Base-by-base conservation (phyloP, 805 yeast genomes). In the Citeromyces matritensis region DNA sequence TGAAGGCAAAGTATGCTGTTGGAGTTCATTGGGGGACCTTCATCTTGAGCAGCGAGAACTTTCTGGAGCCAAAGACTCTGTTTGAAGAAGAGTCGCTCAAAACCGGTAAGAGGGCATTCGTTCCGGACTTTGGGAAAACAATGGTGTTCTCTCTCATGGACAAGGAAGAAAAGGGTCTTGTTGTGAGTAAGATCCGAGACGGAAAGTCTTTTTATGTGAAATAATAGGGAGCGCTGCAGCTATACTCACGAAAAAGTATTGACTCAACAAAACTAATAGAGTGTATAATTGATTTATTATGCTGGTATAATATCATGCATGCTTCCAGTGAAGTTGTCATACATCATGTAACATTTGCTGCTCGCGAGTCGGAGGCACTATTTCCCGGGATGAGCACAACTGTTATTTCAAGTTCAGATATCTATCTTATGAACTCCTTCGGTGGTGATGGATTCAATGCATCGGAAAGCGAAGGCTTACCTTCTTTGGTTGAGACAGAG, bases 1-100 rank as follows among this genome's bases (percentile, higher is more conserved):
- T 84, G 35, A 55, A 64, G 5, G 73, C 82, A 2, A 50, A 63
- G 35, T 68, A 65, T 38, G 69, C 82, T 53, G 68, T 79, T 32
- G 97, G 97, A 1, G 84, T 88, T 23, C 97, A 88, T 52, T 88
- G 95, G 94, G 97, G 97, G 0, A 88, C 97, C 0, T 88, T 85
- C 53, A 74, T 84, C 15, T 55, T 88, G 41, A 80, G 94, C 49
- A 79, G 85, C 29, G 97, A 88, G 51, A 79, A 82, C 34, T 83
- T 78, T 40, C 48, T 82, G 24, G 97, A 86, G 49, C 96, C 96
- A 1, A 78, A 80, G 37, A 55, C 61, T 33, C 53, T 62, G 43
- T 51, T 86, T 26, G 65, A 63, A 29, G 50, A 57, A 29, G 48
- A 71, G 31, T 76, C 86, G 0, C 42, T 42, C 11, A 55, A 51